Evolutionary conservation across 208 protist species (phyloP).

Genomic region (Acanthamoeba culbertsoni): DNA sequence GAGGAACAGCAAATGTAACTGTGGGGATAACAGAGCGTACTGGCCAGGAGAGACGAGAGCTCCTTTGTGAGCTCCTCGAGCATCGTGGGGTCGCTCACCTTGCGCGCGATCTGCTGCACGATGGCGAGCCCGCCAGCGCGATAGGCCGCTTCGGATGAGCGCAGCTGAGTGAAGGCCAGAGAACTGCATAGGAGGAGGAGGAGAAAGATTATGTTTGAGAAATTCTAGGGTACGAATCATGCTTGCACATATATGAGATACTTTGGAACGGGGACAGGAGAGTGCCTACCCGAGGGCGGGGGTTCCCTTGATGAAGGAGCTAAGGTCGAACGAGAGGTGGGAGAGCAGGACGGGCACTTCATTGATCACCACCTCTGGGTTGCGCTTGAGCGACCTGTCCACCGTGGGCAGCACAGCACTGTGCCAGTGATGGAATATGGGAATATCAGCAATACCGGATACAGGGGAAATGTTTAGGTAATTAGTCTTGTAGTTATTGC

Average conservation of each 20-base stretch:
- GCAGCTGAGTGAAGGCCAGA: slow-evolving; percentile 21
- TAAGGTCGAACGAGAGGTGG: slow-evolving; percentile 38
- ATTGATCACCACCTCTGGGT: slow-evolving; percentile 45
- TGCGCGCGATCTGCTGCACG: background rate
- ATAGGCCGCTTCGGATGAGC: background rate
- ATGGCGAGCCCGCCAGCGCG: slow-evolving; percentile 3
- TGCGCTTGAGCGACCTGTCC: slow-evolving; percentile 55
- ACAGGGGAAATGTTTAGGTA: background rate
- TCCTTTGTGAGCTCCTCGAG: slow-evolving; percentile 53
- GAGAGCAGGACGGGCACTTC: slow-evolving; percentile 23
- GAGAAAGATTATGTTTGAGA: background rate
- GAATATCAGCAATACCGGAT: background rate
- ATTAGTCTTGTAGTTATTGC: too few relatives aligned
- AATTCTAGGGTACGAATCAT: background rate
- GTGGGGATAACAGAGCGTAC: background rate
- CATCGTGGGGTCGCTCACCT: background rate
- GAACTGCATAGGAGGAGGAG: background rate
- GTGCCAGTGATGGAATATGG: background rate
- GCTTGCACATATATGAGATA: background rate
- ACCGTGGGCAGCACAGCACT: slow-evolving; percentile 14
- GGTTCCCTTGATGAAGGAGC: background rate
- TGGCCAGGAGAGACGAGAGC: background rate
- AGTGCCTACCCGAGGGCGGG: background rate
- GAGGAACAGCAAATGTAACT: background rate
- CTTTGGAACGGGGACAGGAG: background rate